Evolutionary conservation across 2,329 filamentous ascomycete species (phyloP), one percentile per base, ranked within the genome.

Genomic region (Colletotrichum destructivum): DNA sequence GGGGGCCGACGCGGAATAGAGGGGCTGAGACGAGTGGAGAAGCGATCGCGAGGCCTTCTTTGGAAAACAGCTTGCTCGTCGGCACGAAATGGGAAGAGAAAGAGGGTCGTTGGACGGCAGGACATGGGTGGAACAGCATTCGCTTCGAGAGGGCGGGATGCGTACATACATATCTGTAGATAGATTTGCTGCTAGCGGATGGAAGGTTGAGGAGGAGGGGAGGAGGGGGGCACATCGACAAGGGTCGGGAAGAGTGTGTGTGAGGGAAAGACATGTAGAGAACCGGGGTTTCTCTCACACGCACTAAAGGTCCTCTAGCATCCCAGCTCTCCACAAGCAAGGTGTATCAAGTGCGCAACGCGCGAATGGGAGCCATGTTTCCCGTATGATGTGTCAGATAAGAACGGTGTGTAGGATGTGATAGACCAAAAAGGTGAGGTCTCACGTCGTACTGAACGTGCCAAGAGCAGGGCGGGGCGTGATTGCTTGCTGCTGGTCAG

Each of bases 141-240:
- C 23, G 67, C 70, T 62, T 64, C 61, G 61, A 72, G 46, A 38
- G 66, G 66, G 62, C 70, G 70, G 70, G 70, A 72, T 71, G 71
- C 71, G 66, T 61, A 72, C 42, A 65, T 72, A 72, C 66, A 72
- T 70, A 72, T 72, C 66, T 72, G 70, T 66, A 72, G 70, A 72
- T 72, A 69, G 66, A 44, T 66, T 67, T 56, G 66, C 61, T 66
- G 51, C 47, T 62, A 71, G 66, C 71, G 67, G 67, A 51, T 62
- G 68, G 67, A 60, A 57, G 31, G 44, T 69, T 54, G 64, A 38
- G 55, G 60, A 35, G 35, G 35, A 35, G 35, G 35, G n/a, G 26
- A 6, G 26, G 31, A 6, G 31, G 31, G 31, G 9, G 35, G 9
- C 35, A 71, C 44, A 46, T 57, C 44, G 68, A 72, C 66, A 70